Conservation (phyloP, 345 rosid genomes). For the Raphanus raphanistrum region DNA sequence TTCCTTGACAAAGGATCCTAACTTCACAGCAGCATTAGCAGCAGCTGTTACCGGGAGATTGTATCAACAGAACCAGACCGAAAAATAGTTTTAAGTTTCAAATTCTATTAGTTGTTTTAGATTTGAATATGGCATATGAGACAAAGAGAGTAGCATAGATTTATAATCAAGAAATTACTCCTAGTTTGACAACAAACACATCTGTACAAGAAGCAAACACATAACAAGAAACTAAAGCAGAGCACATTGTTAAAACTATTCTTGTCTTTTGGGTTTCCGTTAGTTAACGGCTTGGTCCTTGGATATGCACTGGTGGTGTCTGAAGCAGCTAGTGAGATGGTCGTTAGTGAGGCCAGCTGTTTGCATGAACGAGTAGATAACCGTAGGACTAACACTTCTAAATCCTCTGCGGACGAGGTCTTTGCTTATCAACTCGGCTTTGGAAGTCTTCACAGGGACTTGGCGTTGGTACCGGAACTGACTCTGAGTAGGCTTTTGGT, state of each 20-base stretch:
- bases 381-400: conserved; percentile 79
- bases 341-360: conserved; percentile 77
- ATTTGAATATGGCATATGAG: conserved; percentile 9
- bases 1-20: conserved; percentile 87
- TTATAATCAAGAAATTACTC: conserved; percentile 4
- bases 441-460: conserved; percentile 72
- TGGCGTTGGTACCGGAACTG: conserved; percentile 73
- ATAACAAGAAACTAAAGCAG: conserved; percentile 22
- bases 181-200: conserved; percentile 30
- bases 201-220: conserved; percentile 23
- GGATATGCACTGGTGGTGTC: conserved; percentile 59
- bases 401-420: conserved; percentile 81
- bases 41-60: conserved; percentile 88
- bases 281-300: conserved; percentile 1
- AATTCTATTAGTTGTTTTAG: conserved; percentile 18
- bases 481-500: conserved; percentile 61
- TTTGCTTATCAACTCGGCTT: conserved; percentile 80
- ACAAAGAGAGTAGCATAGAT: background rate
- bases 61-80: conserved; percentile 49
- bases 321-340: conserved; percentile 72
- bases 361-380: conserved; percentile 83
- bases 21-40: conserved; percentile 88
- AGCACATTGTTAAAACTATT: conserved; percentile 20
- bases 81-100: conserved; percentile 41
- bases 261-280: background rate